A percentile compares a stretch with the other conserved stretches of the same genome.
These are phyloP conservation scores for Anaeromyces robustus DNA, from an alignment of 192 early-diverging fungal species.

Conservation along the genomic window DNA sequence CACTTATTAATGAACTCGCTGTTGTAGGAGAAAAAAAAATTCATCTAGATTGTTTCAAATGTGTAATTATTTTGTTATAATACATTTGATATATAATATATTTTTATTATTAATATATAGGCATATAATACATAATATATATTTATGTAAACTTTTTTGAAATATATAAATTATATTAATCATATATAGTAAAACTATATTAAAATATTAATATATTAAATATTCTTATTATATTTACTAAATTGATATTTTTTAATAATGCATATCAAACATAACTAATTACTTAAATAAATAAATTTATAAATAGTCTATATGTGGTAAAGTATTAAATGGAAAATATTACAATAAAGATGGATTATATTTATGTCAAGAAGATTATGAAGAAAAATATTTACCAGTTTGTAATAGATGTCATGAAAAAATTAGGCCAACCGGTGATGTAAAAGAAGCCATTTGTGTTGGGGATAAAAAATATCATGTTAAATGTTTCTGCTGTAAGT, in stretches of 20 bases:
- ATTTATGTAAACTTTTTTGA: no score
- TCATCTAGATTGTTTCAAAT: not conserved
- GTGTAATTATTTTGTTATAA: not conserved
- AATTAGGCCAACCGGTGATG: not conserved
- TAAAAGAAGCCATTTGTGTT: not conserved
- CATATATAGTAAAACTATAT: no score
- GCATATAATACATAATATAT: no score
- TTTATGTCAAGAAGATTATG: not conserved
- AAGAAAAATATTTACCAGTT: not conserved
- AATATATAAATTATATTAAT: no score
- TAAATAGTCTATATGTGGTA: not conserved
- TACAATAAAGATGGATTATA: not conserved
- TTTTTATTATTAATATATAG: no score
- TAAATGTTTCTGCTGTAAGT: not conserved
- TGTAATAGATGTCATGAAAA: not conserved
- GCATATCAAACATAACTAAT: no score
- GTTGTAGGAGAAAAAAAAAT: not conserved
- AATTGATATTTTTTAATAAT: no score
- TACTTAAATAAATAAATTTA: not conserved
- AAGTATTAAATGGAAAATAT: not conserved
- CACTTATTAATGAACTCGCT: not conserved
- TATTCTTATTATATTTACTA: no score
- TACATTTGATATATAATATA: not conserved
- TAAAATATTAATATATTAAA: no score
- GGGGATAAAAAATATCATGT: not conserved